These are phyloP conservation scores for Pythium sukuiense DNA, from an alignment of 352 stramenopile genomes.

Conservation along the genomic window DNA sequence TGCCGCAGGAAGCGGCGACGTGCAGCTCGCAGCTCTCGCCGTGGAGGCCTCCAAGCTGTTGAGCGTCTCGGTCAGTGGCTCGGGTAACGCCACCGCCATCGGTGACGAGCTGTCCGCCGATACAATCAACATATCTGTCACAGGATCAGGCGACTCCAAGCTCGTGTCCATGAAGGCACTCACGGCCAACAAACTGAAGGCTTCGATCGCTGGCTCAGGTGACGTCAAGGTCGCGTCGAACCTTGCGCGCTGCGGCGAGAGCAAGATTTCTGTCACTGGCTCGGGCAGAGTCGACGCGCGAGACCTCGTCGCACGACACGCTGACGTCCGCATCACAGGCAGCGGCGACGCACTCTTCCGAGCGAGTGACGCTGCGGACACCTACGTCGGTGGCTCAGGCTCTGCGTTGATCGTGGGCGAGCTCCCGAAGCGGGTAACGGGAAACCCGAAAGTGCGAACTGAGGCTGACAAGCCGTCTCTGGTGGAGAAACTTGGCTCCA, in stretches of 20 bases:
- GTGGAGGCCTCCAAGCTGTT: conserved; percentile 6
- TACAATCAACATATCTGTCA: conserved; percentile 14
- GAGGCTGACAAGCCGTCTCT: conserved; percentile 15
- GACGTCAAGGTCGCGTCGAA: conserved; percentile 25
- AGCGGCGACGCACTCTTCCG: conserved; percentile 27
- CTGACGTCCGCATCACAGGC: conserved; percentile 14
- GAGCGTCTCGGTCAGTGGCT: conserved; percentile 4
- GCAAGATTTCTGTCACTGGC: conserved; percentile 26
- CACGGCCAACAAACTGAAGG: conserved; percentile 14
- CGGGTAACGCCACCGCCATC: conserved; percentile 18
- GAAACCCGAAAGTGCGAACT: conserved; percentile 1
- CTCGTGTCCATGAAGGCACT: conserved; percentile 26
- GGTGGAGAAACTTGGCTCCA: conserved; percentile 3
- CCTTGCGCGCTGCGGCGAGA: conserved; percentile 8
- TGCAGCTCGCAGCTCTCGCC: conserved; percentile 23
- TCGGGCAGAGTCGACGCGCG: conserved; percentile 28
- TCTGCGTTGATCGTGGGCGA: conserved; percentile 19
- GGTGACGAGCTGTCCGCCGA: conserved; percentile 18
- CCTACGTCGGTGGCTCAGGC: conserved; percentile 22
- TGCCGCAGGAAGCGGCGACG: conserved; percentile 25
- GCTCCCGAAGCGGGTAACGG: conserved; percentile 12
- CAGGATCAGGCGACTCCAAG: conserved; percentile 29
- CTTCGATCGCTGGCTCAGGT: conserved; percentile 25
- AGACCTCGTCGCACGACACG: conserved; percentile 21
- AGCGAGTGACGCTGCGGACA: conserved; percentile 9